Base-by-base conservation (phyloP, 2,329 filamentous ascomycete species). In the Ascocoryne sarcoides region DNA sequence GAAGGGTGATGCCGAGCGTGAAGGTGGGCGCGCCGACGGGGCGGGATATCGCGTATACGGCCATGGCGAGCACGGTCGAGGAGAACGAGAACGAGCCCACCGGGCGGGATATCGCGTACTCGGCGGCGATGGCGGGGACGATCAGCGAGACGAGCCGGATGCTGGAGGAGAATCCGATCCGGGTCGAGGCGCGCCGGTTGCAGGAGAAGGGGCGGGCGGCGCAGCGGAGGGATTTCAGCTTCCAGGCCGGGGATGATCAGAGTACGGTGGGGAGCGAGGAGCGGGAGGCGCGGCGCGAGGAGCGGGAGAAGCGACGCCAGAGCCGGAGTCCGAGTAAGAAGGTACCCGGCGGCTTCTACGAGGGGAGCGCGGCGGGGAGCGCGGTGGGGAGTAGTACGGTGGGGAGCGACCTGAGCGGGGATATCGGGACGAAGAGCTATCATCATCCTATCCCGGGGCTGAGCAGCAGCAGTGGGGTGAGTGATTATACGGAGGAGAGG, bases 161-260 rank as follows among this genome's bases (percentile, higher is more conserved):
- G 23, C 12, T 26, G 12, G 23, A 26, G 23, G 30, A 48, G 12
- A 33, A 79, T 52, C 68, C 69, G 14, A 64, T 76, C 47, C 69
- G 73, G 26, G 65, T 69, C 35, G 77, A 80, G 60, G 75, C 75
- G 0, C 63, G 67, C 15, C 66, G 67, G 29, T 61, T 75, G n/a
- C 67, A 71, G 39, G 71, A 76, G 39, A 70, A 73, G 50, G 69
- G 68, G 36, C 67, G 73, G 8, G 56, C 62, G 3, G 60, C 53
- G 17, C 48, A 51, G 21, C 44, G 52, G n/a, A 46, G 58, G 16
- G 56, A 61, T 37, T 60, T 61, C 42, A 52, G 47, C 21, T 61
- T 60, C 47, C 48, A 52, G 26, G 40, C 38, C 21, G 57, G 57
- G 1, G 57, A 60, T 33, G 58, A 61, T 29, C 47, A 53, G 19